Evolutionary conservation across 306 rosid species (phyloP).

Genomic region (Gastrolobium villosum): DNA sequence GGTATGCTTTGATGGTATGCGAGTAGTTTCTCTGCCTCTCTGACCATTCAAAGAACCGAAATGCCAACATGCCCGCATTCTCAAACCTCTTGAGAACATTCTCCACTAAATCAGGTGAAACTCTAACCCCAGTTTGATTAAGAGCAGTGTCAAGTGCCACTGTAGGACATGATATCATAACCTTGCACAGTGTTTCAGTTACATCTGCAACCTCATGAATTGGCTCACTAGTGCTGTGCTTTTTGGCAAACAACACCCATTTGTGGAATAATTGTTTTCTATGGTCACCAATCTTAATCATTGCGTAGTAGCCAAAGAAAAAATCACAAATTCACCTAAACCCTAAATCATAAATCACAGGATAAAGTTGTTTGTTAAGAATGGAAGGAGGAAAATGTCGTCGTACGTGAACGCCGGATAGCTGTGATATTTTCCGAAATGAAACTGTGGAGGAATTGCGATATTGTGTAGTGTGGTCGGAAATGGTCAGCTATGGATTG

Average conservation of each 20-base stretch:
- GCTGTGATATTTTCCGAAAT: no score
- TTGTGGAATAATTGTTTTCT: conserved; percentile 17
- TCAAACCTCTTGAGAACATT: conserved; percentile 72
- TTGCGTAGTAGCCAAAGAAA: conserved; percentile 37
- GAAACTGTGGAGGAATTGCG: no score
- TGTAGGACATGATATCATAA: conserved; percentile 66
- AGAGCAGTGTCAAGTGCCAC: conserved; percentile 78
- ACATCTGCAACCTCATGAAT: conserved; percentile 58
- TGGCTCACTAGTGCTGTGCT: conserved; percentile 53
- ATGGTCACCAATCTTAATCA: conserved; percentile 49
- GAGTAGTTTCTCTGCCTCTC: conserved; percentile 64
- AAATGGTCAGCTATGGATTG: not conserved
- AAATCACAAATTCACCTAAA: conserved; percentile 21
- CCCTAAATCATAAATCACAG: no score
- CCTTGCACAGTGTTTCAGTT: conserved; percentile 61
- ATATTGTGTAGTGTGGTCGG: not conserved
- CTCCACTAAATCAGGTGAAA: conserved; percentile 74
- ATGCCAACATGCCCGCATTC: conserved; percentile 86
- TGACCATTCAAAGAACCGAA: conserved; percentile 88
- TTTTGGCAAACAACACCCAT: conserved; percentile 47
- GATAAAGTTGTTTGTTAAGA: no score
- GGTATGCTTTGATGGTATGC: conserved; percentile 77
- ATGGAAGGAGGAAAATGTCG: no score
- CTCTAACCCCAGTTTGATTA: conserved; percentile 73
- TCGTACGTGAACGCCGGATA: no score